phyloP scores from a whole-genome alignment of 164 flowering plant genomes.

The Hamamelis virginiana region DNA sequence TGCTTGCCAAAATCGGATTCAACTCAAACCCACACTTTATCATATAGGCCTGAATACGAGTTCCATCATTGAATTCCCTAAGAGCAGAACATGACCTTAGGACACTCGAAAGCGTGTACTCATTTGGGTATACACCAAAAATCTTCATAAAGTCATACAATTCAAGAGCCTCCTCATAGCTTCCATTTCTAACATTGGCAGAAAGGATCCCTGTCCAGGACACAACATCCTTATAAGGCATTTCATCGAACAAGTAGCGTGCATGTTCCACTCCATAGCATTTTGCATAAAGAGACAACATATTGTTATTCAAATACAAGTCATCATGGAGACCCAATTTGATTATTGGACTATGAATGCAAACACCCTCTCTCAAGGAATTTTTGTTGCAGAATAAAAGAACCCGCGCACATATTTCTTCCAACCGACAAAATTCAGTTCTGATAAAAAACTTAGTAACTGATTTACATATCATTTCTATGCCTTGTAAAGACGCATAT shows the following conservation, averaged over 20 bases:
- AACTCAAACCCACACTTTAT: conserved; percentile 44
- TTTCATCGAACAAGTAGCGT: conserved; percentile 51
- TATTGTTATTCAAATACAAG: conserved; percentile 41
- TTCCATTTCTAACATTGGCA: conserved; percentile 32
- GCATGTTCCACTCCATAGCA: conserved; percentile 36
- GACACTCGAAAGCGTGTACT: conserved; percentile 46
- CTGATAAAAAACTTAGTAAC: neutral
- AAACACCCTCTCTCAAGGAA: conserved; percentile 41
- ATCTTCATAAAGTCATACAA: conserved; percentile 38
- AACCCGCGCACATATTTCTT: conserved; percentile 31
- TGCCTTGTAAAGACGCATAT: no score
- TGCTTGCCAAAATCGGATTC: conserved; percentile 31
- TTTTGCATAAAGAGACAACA: conserved; percentile 44
- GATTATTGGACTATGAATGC: conserved; percentile 45
- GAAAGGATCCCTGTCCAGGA: conserved; percentile 55
- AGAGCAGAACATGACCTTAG: conserved; percentile 40
- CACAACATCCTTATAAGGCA: conserved; percentile 50
- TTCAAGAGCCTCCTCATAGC: conserved; percentile 31
- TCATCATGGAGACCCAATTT: conserved; percentile 50
- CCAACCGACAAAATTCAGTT: conserved; percentile 7
- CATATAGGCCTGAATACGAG: conserved; percentile 33
- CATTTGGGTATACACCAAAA: conserved; percentile 49
- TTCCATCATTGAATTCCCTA: conserved; percentile 29
- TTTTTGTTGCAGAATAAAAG: conserved; percentile 42
- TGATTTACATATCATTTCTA: conserved; percentile 22